Conservation (phyloP, 805 yeast genomes). For the Hanseniaspora nectarophila region DNA sequence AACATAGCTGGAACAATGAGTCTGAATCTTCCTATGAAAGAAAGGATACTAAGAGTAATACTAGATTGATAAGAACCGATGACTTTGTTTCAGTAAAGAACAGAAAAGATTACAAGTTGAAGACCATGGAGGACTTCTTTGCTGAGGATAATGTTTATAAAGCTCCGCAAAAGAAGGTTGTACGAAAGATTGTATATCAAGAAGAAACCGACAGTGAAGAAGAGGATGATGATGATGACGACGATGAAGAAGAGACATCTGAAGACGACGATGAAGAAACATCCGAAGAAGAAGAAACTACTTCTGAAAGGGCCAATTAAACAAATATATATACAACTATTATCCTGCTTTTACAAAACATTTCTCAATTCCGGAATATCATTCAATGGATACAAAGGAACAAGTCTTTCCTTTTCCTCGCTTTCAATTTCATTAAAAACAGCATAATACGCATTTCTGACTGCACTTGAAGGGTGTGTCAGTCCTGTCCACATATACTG, state of each 20-base stretch:
- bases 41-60: not conserved
- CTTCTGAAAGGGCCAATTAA: too few relatives aligned
- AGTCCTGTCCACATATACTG: constrained; percentile 78
- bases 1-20: not conserved
- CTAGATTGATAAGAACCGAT: constrained; percentile 8
- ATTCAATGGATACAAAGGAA: constrained; percentile 63
- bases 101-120: constrained; percentile 42
- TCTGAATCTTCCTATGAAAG: not conserved
- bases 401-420: constrained; percentile 59
- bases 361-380: constrained; percentile 41
- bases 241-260: constrained; percentile 14
- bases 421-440: constrained; percentile 66
- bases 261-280: constrained; percentile 9
- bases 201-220: constrained; percentile 25
- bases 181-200: constrained; percentile 21
- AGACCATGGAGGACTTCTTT: constrained; percentile 79
- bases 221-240: constrained; percentile 19
- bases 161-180: constrained; percentile 19
- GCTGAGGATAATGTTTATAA: constrained; percentile 31
- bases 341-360: constrained; percentile 22
- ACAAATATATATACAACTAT: too few relatives aligned
- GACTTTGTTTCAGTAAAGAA: constrained; percentile 19
- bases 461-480: constrained; percentile 86
- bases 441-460: constrained; percentile 75
- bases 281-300: not conserved